phyloP scores from a whole-genome alignment of 495 filamentous ascomycete species.

The Trichoderma asperelloides region DNA sequence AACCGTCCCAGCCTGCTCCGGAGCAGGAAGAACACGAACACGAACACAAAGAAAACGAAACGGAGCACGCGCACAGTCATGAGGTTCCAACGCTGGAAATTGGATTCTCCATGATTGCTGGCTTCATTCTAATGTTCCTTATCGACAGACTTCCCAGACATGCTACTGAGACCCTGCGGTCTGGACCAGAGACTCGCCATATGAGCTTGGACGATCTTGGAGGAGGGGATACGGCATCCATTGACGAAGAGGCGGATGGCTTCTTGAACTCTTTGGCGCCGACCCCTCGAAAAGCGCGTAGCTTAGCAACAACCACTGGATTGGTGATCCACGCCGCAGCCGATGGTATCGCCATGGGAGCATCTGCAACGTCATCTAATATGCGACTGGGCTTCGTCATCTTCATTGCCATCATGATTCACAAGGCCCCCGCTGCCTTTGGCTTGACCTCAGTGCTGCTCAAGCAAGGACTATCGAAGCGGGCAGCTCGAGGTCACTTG shows the following conservation, averaged over 20 bases:
- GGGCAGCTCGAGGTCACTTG: conserved; percentile 74
- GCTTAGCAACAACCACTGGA: conserved; percentile 72
- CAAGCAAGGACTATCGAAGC: conserved; percentile 80
- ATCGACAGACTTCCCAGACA: conserved; percentile 81
- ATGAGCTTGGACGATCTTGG: conserved; percentile 73
- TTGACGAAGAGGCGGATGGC: conserved; percentile 40
- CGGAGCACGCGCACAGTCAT: conserved; percentile 16
- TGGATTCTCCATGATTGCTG: conserved; percentile 74
- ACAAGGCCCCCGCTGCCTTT: conserved; percentile 95
- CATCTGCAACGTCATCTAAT: conserved; percentile 63
- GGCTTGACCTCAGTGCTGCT: conserved; percentile 82
- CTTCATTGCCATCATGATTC: conserved; percentile 92
- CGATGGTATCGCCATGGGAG: conserved; percentile 94
- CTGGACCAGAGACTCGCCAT: conserved; percentile 46
- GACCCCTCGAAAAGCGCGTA: conserved; percentile 41
- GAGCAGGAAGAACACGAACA: conserved; percentile 9
- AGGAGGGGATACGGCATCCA: conserved; percentile 34
- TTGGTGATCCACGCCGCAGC: conserved; percentile 94
- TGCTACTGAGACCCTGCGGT: conserved; percentile 45
- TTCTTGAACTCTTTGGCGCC: conserved; percentile 42
- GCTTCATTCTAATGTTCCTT: conserved; percentile 95
- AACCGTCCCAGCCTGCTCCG: background rate
- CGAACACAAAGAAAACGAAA: conserved; percentile 16
- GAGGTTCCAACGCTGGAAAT: conserved; percentile 53
- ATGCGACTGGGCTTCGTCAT: conserved; percentile 75